Conservation (phyloP, 2,329 filamentous ascomycete genomes). For the Balansia obtecta region DNA sequence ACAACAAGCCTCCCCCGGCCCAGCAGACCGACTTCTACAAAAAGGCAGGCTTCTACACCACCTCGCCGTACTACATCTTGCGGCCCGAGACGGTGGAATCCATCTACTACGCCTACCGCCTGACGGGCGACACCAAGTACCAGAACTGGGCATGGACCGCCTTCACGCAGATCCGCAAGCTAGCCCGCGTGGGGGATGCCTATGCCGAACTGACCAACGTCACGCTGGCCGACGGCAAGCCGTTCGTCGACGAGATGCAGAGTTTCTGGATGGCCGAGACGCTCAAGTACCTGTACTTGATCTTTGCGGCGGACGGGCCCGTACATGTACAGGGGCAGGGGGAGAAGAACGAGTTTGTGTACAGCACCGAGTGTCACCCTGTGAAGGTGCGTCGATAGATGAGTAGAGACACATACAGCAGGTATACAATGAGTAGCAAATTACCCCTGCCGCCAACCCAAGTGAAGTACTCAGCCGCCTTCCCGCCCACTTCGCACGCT, state of each 20-base stretch:
- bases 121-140: slow-evolving; percentile 63
- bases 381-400: slow-evolving; percentile 14
- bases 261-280: slow-evolving; percentile 84
- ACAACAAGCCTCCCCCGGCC: slow-evolving; percentile 30
- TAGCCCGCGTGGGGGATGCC: slow-evolving; percentile 50
- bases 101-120: slow-evolving; percentile 76
- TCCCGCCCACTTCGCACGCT: slow-evolving; percentile 40
- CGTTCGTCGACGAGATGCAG: slow-evolving; percentile 60
- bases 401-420: neutral
- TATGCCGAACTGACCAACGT: slow-evolving; percentile 57
- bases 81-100: slow-evolving; percentile 75
- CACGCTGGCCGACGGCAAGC: slow-evolving; percentile 47
- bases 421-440: too few relatives aligned
- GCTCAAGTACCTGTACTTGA: slow-evolving; percentile 72
- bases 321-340: slow-evolving; percentile 40
- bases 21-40: slow-evolving; percentile 48
- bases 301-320: slow-evolving; percentile 47
- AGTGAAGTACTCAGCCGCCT: slow-evolving; percentile 15
- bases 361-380: slow-evolving; percentile 38
- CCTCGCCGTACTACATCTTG: slow-evolving; percentile 47
- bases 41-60: slow-evolving; percentile 60
- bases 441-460: too few relatives aligned
- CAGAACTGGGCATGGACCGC: slow-evolving; percentile 77
- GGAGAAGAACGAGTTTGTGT: slow-evolving; percentile 34
- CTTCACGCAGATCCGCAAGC: slow-evolving; percentile 55